Percentiles rank a stretch among this genome's conserved stretches.
phyloP scores from a whole-genome alignment of 345 rosid genomes.

The Anastatica hierochuntica region DNA sequence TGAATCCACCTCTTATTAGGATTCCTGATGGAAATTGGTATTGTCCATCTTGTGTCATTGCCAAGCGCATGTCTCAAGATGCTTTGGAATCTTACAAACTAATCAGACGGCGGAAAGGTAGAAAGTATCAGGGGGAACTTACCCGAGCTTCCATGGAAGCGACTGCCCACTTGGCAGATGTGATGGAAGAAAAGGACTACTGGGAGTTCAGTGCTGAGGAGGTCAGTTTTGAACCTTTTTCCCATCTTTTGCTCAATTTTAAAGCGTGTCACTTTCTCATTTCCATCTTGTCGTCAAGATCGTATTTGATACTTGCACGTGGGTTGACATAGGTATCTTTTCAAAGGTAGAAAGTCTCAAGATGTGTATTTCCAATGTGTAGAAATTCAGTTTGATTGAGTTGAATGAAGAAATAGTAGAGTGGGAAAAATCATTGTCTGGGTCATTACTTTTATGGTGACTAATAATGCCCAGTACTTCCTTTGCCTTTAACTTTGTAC shows the following conservation, averaged over 20 bases:
- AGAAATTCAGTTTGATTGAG: background rate
- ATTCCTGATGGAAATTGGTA: constrained; percentile 99
- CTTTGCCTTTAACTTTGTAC: background rate
- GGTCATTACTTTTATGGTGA: background rate
- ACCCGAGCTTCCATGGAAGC: constrained; percentile 55
- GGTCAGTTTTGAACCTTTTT: constrained; percentile 39
- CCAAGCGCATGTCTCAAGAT: constrained; percentile 41
- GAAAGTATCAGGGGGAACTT: constrained; percentile 65
- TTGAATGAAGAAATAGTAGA: background rate
- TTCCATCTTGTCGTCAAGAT: background rate
- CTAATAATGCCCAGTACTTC: background rate
- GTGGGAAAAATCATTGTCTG: background rate
- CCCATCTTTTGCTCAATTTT: constrained; percentile 1
- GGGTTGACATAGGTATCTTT: constrained; percentile 1
- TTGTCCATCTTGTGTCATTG: constrained; percentile 79
- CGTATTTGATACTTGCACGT: constrained; percentile 2
- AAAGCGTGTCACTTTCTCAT: background rate
- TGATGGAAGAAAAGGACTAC: constrained; percentile 75
- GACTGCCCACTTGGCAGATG: constrained; percentile 42
- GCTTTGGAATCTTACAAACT: constrained; percentile 38
- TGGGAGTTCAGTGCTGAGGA: constrained; percentile 72
- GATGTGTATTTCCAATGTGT: background rate
- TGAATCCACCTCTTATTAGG: constrained; percentile 91
- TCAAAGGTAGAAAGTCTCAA: constrained; percentile 1
- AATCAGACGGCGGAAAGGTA: constrained; percentile 32